phyloP scores from a whole-genome alignment of 371 early-diverging fungal species.

The Mucor ambiguus region DNA sequence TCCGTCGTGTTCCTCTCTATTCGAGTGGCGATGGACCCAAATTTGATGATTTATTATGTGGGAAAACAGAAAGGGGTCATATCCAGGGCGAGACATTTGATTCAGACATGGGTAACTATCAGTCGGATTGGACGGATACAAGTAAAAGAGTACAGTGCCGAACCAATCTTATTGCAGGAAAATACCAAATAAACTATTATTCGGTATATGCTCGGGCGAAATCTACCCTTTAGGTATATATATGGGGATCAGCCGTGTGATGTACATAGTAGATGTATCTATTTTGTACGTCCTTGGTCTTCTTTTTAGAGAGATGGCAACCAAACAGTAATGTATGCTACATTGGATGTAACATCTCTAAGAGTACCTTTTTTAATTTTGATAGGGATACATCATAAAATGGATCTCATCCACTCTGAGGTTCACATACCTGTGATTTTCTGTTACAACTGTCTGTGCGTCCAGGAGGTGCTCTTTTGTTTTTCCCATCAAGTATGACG shows the following conservation, averaged over 20 bases:
- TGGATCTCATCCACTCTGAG: neutral
- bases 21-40: slow-evolving; percentile 14
- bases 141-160: slow-evolving; percentile 1
- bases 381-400: no score
- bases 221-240: neutral
- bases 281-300: neutral
- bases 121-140: slow-evolving; percentile 17
- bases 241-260: neutral
- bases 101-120: slow-evolving; percentile 21
- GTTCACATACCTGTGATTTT: slow-evolving; percentile 11
- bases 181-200: neutral
- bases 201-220: slow-evolving; percentile 1
- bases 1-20: neutral
- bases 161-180: slow-evolving; percentile 11
- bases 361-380: no score
- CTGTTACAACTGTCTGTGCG: slow-evolving; percentile 15
- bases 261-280: neutral
- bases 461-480: neutral
- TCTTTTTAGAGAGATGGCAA: neutral
- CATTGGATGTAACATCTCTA: neutral
- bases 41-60: slow-evolving; percentile 1
- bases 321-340: neutral
- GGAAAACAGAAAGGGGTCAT: neutral
- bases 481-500: slow-evolving; percentile 3
- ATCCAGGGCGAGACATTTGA: slow-evolving; percentile 19